Percentiles rank a stretch among this genome's conserved stretches.
Evolutionary conservation across 129 eudicot species (phyloP).

Genomic region (Tanacetum coccineum): DNA sequence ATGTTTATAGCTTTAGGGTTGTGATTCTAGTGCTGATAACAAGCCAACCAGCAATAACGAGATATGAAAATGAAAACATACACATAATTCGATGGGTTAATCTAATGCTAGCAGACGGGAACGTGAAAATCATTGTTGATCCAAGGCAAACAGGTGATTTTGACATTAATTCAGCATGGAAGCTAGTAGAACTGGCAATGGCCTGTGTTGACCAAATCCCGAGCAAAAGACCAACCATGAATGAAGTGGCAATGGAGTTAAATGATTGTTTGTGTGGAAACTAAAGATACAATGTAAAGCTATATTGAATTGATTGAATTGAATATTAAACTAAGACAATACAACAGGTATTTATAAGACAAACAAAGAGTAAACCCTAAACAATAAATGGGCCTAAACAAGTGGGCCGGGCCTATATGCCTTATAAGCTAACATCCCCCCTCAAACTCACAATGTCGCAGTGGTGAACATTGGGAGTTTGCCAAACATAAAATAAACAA

Average conservation of each 20-base stretch:
- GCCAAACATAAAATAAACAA: too few species aligned
- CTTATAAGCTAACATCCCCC: too few species aligned
- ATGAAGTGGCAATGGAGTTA: slow-evolving; percentile 22
- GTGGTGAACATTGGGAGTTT: too few species aligned
- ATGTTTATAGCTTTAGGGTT: slow-evolving; percentile 41
- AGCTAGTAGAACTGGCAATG: slow-evolving; percentile 21
- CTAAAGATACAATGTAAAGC: too few species aligned
- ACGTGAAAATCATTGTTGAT: slow-evolving; percentile 23
- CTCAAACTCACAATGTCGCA: too few species aligned
- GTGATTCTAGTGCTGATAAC: slow-evolving; percentile 35
- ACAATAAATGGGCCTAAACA: too few species aligned
- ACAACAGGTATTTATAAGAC: too few species aligned
- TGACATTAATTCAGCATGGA: slow-evolving; percentile 24
- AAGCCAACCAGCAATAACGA: slow-evolving; percentile 23
- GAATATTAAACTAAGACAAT: too few species aligned
- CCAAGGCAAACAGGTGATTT: slow-evolving; percentile 17
- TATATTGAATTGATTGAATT: too few species aligned
- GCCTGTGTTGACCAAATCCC: slow-evolving; percentile 26
- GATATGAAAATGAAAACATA: slow-evolving; percentile 10
- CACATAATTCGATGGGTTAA: slow-evolving; percentile 23
- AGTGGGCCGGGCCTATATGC: too few species aligned
- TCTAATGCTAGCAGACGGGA: slow-evolving; percentile 16
- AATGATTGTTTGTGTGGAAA: slow-evolving; percentile 25
- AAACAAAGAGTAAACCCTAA: too few species aligned
- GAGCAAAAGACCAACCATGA: slow-evolving; percentile 27